These are phyloP conservation scores for Pseudopithomyces chartarum DNA, from an alignment of 2,329 filamentous ascomycete species.

Conservation along the genomic window DNA sequence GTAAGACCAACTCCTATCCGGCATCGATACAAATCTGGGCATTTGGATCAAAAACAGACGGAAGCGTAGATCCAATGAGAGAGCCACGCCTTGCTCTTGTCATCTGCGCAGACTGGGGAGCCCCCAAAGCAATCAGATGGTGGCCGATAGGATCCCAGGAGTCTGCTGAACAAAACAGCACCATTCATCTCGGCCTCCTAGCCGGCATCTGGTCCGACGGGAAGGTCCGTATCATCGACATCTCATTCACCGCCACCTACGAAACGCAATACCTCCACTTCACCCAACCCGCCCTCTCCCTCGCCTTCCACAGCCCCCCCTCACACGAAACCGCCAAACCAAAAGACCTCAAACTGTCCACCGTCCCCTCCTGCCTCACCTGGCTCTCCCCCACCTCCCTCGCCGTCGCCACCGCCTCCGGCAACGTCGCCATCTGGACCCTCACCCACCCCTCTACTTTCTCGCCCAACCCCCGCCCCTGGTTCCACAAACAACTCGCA, in stretches of 20 bases:
- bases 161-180: constrained; percentile 24
- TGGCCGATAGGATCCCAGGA: constrained; percentile 53
- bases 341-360: constrained; percentile 20
- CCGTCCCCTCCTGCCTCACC: constrained; percentile 60
- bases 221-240: constrained; percentile 58
- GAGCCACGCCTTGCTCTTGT: constrained; percentile 55
- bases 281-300: constrained; percentile 55
- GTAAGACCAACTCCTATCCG: constrained; percentile 53
- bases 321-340: neutral
- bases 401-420: constrained; percentile 61
- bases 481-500: constrained; percentile 51
- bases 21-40: constrained; percentile 64
- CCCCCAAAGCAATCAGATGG: constrained; percentile 61
- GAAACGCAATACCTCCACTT: constrained; percentile 48
- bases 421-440: constrained; percentile 61
- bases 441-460: constrained; percentile 45
- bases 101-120: constrained; percentile 63
- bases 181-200: constrained; percentile 55
- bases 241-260: constrained; percentile 37
- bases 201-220: constrained; percentile 65
- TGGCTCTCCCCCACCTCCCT: constrained; percentile 63
- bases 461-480: constrained; percentile 38
- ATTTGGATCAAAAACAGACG: constrained; percentile 50
- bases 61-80: constrained; percentile 49
- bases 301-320: constrained; percentile 48